Conservation (phyloP, 1,139 yeast species). For the Entelexis paramagnoliae region DNA sequence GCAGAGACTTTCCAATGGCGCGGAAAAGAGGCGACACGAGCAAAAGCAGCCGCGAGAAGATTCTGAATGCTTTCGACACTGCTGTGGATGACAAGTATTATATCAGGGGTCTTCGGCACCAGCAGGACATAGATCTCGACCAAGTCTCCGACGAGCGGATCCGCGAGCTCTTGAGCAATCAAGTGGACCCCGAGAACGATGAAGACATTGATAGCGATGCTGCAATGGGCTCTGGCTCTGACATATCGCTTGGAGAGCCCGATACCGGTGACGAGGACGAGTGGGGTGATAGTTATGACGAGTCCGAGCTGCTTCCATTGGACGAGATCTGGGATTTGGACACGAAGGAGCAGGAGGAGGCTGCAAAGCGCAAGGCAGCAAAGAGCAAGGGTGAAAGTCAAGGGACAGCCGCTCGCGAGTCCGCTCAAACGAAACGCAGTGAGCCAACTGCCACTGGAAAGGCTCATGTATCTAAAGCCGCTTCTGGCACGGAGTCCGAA, state of each 20-base stretch:
- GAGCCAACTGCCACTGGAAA: no score
- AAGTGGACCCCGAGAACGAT: slow-evolving; percentile 32
- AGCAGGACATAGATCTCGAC: slow-evolving; percentile 29
- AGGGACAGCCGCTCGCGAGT: neutral
- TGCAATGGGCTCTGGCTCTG: slow-evolving; percentile 32
- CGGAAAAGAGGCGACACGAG: slow-evolving; percentile 9
- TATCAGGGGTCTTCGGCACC: slow-evolving; percentile 28
- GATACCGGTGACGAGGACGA: slow-evolving; percentile 26
- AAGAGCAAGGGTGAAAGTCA: neutral
- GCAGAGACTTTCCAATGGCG: slow-evolving; percentile 7
- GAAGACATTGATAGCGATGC: slow-evolving; percentile 39
- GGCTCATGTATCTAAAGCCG: no score
- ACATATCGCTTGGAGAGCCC: slow-evolving; percentile 23
- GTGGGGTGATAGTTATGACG: slow-evolving; percentile 50
- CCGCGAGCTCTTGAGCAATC: slow-evolving; percentile 26
- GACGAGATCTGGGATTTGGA: slow-evolving; percentile 88
- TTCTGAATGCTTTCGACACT: slow-evolving; percentile 42
- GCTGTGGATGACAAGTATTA: slow-evolving; percentile 35
- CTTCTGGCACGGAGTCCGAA: no score
- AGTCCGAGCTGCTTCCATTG: slow-evolving; percentile 58
- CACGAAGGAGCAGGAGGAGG: slow-evolving; percentile 31
- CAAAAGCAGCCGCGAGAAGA: slow-evolving; percentile 23
- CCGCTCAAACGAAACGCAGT: neutral
- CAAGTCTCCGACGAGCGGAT: slow-evolving; percentile 32
- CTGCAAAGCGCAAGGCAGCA: neutral